Conservation (phyloP, 768 basidiomycete species). For the Rhizopogon vesiculosus region DNA sequence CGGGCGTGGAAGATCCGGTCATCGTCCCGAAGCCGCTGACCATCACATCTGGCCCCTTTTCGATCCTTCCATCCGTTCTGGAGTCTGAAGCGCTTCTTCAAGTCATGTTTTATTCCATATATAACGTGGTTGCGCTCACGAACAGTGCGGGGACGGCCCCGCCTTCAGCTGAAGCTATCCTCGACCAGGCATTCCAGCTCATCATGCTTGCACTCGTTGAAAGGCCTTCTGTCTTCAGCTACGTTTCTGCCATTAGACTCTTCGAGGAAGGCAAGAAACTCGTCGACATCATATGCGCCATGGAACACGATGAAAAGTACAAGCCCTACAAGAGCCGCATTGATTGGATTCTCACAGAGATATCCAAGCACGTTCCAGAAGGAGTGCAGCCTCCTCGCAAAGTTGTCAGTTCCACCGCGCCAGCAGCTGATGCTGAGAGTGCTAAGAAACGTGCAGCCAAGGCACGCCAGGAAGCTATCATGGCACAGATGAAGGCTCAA, state of each 20-base stretch:
- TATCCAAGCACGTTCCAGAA: slow-evolving; percentile 51
- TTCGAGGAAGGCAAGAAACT: slow-evolving; percentile 62
- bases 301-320: slow-evolving; percentile 78
- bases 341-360: slow-evolving; percentile 67
- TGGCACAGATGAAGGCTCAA: slow-evolving; percentile 93
- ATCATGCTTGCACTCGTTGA: slow-evolving; percentile 83
- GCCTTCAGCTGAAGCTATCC: slow-evolving; percentile 80
- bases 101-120: slow-evolving; percentile 77
- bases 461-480: slow-evolving; percentile 87
- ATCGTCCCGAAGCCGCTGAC: slow-evolving; percentile 69
- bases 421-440: slow-evolving; percentile 50
- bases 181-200: slow-evolving; percentile 86
- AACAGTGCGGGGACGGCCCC: slow-evolving; percentile 56
- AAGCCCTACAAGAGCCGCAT: slow-evolving; percentile 67
- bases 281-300: slow-evolving; percentile 64
- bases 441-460: slow-evolving; percentile 83
- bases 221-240: slow-evolving; percentile 56
- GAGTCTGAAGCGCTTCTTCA: slow-evolving; percentile 71
- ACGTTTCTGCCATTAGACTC: slow-evolving; percentile 44
- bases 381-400: slow-evolving; percentile 51
- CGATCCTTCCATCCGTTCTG: slow-evolving; percentile 55
- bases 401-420: slow-evolving; percentile 31
- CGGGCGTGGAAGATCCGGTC: slow-evolving; percentile 59
- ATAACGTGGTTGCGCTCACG: slow-evolving; percentile 67
- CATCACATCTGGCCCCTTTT: slow-evolving; percentile 67